phyloP scores from a whole-genome alignment of 1,139 yeast species.

The Saccharomycopsis phalli region DNA sequence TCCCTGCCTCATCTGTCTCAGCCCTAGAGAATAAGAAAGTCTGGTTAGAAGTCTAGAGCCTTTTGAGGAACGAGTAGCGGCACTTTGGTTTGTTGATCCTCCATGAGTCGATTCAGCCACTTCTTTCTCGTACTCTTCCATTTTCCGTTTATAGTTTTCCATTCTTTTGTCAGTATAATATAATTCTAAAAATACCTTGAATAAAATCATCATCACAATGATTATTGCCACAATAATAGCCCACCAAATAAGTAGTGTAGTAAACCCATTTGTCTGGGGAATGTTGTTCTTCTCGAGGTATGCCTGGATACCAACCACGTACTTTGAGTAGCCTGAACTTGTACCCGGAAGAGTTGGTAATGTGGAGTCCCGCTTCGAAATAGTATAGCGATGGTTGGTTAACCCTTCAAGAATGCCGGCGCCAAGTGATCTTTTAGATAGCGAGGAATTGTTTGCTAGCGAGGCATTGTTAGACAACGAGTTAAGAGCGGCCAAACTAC shows the following conservation, averaged over 20 bases:
- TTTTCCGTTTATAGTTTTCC: constrained; percentile 4
- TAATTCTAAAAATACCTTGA: constrained; percentile 25
- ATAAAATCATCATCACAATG: constrained; percentile 22
- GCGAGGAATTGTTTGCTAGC: constrained; percentile 1
- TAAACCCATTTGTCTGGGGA: constrained; percentile 28
- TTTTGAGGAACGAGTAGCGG: not conserved
- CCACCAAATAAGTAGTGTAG: constrained; percentile 29
- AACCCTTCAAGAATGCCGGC: constrained; percentile 3
- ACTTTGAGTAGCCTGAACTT: constrained; percentile 19
- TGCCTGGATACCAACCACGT: constrained; percentile 27
- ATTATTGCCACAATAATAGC: constrained; percentile 25
- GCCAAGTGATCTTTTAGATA: constrained; percentile 1
- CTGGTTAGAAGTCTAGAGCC: constrained; percentile 1
- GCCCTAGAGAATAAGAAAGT: not conserved
- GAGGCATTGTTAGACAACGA: not conserved
- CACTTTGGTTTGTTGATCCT: not conserved
- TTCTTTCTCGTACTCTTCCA: constrained; percentile 15
- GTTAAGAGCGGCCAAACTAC: not conserved
- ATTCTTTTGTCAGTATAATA: constrained; percentile 18
- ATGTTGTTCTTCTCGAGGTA: constrained; percentile 26
- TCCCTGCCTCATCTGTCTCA: not conserved
- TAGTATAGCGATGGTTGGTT: constrained; percentile 1
- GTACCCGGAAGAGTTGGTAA: constrained; percentile 3
- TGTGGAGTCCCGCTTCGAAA: constrained; percentile 6
- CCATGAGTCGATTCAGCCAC: not conserved